These are phyloP conservation scores for Asterochloris sp. DNA, from an alignment of 139 green algal species.

Conservation along the genomic window DNA sequence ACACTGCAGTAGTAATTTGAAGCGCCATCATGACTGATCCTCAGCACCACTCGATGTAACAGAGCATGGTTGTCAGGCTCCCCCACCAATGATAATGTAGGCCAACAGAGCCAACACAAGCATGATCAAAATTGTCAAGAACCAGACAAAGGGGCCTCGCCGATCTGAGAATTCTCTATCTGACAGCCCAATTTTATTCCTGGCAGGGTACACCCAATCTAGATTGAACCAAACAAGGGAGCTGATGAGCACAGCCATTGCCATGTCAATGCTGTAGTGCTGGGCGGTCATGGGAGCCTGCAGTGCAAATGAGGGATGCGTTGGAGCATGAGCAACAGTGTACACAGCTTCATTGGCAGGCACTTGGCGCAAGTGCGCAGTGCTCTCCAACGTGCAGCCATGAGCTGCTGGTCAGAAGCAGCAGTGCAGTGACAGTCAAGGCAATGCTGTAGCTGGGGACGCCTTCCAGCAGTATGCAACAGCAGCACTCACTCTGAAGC, in stretches of 20 bases:
- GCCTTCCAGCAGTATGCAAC: not conserved
- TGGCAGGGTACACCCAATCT: constrained; percentile 51
- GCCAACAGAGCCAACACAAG: constrained; percentile 27
- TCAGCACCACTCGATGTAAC: too few relatives aligned
- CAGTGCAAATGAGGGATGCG: not conserved
- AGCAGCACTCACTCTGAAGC: constrained; percentile 32
- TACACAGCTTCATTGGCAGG: not conserved
- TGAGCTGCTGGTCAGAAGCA: not conserved
- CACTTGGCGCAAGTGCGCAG: not conserved
- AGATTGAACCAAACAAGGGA: constrained; percentile 66
- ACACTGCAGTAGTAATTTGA: too few relatives aligned
- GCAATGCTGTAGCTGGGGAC: too few relatives aligned
- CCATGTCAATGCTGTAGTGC: constrained; percentile 81
- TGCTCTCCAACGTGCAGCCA: not conserved
- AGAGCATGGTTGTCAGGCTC: not conserved
- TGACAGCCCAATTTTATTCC: not conserved
- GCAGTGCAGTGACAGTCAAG: not conserved
- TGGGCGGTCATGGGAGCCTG: constrained; percentile 30
- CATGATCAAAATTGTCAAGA: constrained; percentile 28
- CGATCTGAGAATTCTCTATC: constrained; percentile 18
- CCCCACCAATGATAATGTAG: constrained; percentile 21
- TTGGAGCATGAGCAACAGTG: not conserved
- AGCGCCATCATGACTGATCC: too few relatives aligned
- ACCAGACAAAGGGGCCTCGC: constrained; percentile 10
- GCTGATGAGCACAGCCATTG: constrained; percentile 70